A percentile compares a stretch with the other conserved stretches of the same genome.
Evolutionary conservation across 1,284 basidiomycete genomes (phyloP).

Genomic region (Trametes versicolor): DNA sequence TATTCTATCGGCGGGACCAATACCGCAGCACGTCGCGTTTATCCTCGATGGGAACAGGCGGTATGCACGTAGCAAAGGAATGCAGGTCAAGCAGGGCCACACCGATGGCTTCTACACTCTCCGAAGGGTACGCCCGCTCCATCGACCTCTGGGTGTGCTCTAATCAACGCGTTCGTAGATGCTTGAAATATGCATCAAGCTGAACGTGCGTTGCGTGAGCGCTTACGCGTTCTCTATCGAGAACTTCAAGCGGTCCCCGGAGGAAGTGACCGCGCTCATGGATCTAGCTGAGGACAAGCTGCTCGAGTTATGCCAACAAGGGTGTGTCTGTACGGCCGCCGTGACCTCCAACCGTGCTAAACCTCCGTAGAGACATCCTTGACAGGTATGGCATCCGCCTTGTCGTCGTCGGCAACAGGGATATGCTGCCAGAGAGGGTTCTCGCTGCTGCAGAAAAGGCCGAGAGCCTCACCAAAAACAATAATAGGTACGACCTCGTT

Average conservation of each 20-base stretch:
- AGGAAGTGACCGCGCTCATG: constrained; percentile 93
- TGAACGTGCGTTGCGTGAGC: constrained; percentile 85
- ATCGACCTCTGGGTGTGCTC: not conserved
- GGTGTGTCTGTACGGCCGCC: constrained; percentile 57
- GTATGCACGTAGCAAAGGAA: constrained; percentile 81
- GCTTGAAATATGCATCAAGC: constrained; percentile 82
- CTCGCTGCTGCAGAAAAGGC: constrained; percentile 77
- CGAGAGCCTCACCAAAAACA: constrained; percentile 82
- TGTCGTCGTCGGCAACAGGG: constrained; percentile 82
- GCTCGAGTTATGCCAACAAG: constrained; percentile 83
- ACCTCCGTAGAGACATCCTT: constrained; percentile 72
- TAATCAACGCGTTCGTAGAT: constrained; percentile 57
- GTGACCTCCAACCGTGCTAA: too few relatives aligned
- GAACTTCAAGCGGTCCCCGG: constrained; percentile 91
- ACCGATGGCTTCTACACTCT: constrained; percentile 87
- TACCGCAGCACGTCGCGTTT: constrained; percentile 93
- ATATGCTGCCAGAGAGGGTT: constrained; percentile 84
- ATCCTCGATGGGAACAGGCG: constrained; percentile 99
- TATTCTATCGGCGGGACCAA: constrained; percentile 82
- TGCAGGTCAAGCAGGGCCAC: constrained; percentile 82
- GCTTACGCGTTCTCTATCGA: constrained; percentile 98
- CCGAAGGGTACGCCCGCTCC: constrained; percentile 68
- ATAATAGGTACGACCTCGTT: constrained; percentile 64
- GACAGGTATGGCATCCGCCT: constrained; percentile 87
- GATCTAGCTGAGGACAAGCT: constrained; percentile 84